Conservation (phyloP, 129 eudicot genomes). For the Lactuca saligna region DNA sequence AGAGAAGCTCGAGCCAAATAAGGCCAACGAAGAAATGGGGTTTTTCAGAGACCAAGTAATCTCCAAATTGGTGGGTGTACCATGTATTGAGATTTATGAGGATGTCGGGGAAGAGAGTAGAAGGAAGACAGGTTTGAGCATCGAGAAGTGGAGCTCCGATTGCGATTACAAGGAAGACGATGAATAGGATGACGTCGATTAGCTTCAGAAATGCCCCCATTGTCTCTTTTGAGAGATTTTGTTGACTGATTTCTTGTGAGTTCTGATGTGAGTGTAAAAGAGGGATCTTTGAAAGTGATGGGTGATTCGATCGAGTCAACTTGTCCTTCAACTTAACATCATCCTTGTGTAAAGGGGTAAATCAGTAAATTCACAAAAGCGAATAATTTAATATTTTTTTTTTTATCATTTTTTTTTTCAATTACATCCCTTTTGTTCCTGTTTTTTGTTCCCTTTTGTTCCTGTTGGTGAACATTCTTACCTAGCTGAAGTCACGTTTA, state of each 20-base stretch:
- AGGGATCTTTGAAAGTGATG: background rate
- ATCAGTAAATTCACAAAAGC: too few species aligned
- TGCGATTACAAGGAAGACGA: conserved; percentile 56
- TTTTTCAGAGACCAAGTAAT: conserved; percentile 57
- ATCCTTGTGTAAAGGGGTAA: too few species aligned
- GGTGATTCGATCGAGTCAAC: background rate
- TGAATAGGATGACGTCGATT: conserved; percentile 46
- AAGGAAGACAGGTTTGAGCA: conserved; percentile 51
- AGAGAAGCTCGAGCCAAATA: conserved; percentile 64
- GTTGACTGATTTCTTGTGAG: background rate
- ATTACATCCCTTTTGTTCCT: too few species aligned
- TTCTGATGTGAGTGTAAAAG: background rate
- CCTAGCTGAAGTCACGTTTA: too few species aligned
- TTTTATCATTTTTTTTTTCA: too few species aligned
- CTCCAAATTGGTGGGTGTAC: conserved; percentile 45
- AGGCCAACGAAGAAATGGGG: conserved; percentile 78
- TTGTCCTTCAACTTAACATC: background rate
- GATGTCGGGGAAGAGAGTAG: conserved; percentile 40
- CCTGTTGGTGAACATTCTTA: too few species aligned
- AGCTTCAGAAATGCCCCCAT: conserved; percentile 44
- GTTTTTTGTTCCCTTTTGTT: too few species aligned
- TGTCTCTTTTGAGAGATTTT: background rate
- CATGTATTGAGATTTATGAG: conserved; percentile 47
- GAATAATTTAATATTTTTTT: too few species aligned
- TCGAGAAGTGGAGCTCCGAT: conserved; percentile 63